A percentile compares a stretch with the other conserved stretches of the same genome.
phyloP scores from a whole-genome alignment of 176 grass and related monocot species.

The Bonia amplexicaulis region DNA sequence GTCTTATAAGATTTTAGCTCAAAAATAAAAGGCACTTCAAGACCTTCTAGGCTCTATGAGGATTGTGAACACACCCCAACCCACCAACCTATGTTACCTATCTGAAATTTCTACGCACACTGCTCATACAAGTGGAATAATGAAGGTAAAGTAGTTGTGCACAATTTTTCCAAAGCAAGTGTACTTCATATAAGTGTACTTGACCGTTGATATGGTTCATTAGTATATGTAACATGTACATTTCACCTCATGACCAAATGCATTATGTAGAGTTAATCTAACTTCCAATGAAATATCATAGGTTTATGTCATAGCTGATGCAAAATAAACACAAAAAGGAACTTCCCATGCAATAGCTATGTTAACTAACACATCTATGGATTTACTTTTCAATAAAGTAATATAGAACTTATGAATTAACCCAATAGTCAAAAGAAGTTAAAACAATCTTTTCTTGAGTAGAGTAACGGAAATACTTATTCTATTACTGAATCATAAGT shows the following conservation, averaged over 20 bases:
- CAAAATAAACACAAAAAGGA: background rate
- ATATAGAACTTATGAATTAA: background rate
- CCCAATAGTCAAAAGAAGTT: background rate
- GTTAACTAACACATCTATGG: background rate
- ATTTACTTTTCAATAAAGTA: background rate
- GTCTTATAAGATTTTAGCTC: too few relatives aligned
- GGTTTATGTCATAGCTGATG: background rate
- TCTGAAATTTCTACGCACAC: too few relatives aligned
- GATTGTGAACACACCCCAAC: too few relatives aligned
- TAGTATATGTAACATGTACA: background rate
- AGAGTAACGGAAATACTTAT: background rate
- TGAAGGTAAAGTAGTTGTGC: too few relatives aligned
- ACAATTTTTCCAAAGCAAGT: too few relatives aligned
- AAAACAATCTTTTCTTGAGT: background rate
- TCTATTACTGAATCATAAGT: background rate
- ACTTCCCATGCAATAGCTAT: background rate
- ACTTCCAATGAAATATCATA: background rate
- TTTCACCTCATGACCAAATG: background rate
- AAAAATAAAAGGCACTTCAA: too few relatives aligned
- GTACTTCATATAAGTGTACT: background rate
- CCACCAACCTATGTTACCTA: too few relatives aligned
- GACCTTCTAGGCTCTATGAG: too few relatives aligned
- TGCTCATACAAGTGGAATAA: too few relatives aligned
- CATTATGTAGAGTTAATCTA: background rate
- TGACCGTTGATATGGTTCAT: background rate